Evolutionary conservation across 106 monocot genomes (phyloP).

Genomic region (Triglochin maritima): DNA sequence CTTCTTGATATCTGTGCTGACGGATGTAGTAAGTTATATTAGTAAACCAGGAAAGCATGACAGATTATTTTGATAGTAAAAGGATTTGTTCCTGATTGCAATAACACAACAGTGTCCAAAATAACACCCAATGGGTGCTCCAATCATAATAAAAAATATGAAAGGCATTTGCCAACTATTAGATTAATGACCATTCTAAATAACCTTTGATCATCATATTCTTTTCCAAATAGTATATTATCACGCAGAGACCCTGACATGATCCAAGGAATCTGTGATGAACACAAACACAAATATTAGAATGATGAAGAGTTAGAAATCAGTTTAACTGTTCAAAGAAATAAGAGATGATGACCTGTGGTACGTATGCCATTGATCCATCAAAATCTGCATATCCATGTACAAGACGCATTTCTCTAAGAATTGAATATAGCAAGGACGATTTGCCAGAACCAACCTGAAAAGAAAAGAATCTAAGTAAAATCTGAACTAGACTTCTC

Average conservation of each 20-base stretch:
- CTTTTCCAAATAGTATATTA: constrained; percentile 80
- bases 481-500: too few relatives aligned
- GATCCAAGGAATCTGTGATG: constrained; percentile 81
- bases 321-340: too few relatives aligned
- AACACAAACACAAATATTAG: background rate
- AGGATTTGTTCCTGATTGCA: too few relatives aligned
- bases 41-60: background rate
- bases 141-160: background rate
- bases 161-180: too few relatives aligned
- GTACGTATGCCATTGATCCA: constrained; percentile 79
- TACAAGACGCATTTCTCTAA: constrained; percentile 65
- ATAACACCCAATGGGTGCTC: too few relatives aligned
- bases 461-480: constrained; percentile 1
- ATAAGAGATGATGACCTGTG: constrained; percentile 49
- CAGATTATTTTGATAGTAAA: background rate
- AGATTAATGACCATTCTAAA: too few relatives aligned
- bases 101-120: too few relatives aligned
- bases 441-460: constrained; percentile 97
- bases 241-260: constrained; percentile 74
- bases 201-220: constrained; percentile 63
- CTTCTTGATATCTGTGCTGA: constrained; percentile 58
- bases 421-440: constrained; percentile 66
- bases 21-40: background rate
- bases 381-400: constrained; percentile 38
- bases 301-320: too few relatives aligned